Evolutionary conservation across 2,329 filamentous ascomycete species (phyloP).

Genomic region (Colletotrichum gigasporum): DNA sequence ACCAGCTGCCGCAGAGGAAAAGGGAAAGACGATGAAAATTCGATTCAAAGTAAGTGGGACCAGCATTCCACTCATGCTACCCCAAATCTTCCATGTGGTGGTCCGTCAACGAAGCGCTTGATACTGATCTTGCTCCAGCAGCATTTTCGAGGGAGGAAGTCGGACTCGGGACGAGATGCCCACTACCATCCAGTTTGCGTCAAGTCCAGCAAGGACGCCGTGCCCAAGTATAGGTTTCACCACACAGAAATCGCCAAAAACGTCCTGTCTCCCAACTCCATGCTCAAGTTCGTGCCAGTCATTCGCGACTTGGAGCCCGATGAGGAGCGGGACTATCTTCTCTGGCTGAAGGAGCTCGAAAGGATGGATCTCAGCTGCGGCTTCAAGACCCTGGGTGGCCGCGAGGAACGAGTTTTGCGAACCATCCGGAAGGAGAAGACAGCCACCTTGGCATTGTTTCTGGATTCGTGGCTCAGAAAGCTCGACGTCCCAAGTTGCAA

Average conservation of each 20-base stretch:
- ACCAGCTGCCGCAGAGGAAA: slow-evolving; percentile 39
- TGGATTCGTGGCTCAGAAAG: slow-evolving; percentile 62
- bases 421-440: slow-evolving; percentile 62
- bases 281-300: slow-evolving; percentile 69
- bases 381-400: slow-evolving; percentile 60
- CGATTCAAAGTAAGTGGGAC: slow-evolving; percentile 57
- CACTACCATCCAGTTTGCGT: slow-evolving; percentile 55
- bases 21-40: slow-evolving; percentile 54
- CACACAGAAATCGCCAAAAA: slow-evolving; percentile 69
- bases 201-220: slow-evolving; percentile 59
- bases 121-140: slow-evolving; percentile 44
- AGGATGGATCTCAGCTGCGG: slow-evolving; percentile 67
- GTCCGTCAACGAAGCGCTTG: too few species aligned
- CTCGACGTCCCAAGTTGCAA: slow-evolving; percentile 61
- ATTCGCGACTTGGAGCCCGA: slow-evolving; percentile 64
- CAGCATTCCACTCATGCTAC: neutral
- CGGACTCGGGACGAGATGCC: slow-evolving; percentile 50
- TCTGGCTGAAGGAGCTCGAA: slow-evolving; percentile 67
- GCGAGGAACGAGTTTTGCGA: slow-evolving; percentile 59
- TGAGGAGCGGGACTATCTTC: slow-evolving; percentile 64
- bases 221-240: slow-evolving; percentile 68
- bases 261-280: slow-evolving; percentile 67
- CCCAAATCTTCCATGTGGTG: neutral
- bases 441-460: slow-evolving; percentile 60
- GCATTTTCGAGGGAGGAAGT: slow-evolving; percentile 52